phyloP scores from a whole-genome alignment of 148 eudicot genomes.

The Vaccinium corymbosum region DNA sequence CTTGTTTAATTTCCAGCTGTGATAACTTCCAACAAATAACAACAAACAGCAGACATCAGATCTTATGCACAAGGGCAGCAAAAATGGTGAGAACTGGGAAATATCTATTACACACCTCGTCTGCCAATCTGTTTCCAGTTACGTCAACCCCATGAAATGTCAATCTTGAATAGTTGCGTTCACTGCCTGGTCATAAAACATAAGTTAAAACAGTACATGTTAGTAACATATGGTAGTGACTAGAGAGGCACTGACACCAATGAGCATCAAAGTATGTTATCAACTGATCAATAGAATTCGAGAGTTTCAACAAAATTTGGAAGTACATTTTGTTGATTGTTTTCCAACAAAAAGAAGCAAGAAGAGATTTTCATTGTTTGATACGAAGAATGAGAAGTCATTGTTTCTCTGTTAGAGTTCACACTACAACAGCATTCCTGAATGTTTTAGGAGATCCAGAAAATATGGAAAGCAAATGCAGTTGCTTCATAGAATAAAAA shows the following conservation, averaged over 20 bases:
- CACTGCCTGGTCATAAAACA: constrained; percentile 61
- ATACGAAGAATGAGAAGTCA: background rate
- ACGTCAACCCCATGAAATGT: constrained; percentile 93
- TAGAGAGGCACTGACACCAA: background rate
- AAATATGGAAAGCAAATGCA: constrained; percentile 1
- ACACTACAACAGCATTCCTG: background rate
- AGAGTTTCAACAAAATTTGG: background rate
- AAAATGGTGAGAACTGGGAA: background rate
- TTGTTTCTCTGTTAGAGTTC: background rate
- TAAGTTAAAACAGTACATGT: background rate
- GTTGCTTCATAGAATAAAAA: background rate
- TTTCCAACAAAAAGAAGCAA: too few species aligned
- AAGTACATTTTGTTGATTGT: background rate
- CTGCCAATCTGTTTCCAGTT: constrained; percentile 80
- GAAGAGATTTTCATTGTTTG: too few species aligned
- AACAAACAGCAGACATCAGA: background rate
- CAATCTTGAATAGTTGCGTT: constrained; percentile 50
- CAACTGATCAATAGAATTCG: background rate
- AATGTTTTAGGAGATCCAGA: background rate
- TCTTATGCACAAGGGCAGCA: background rate
- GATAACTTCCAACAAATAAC: background rate
- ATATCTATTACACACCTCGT: constrained; percentile 56
- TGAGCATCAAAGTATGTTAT: background rate
- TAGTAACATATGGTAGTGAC: background rate
- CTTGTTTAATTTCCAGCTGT: background rate